Percentiles rank a stretch among this genome's conserved stretches.
Evolutionary conservation across 2,329 filamentous ascomycete species (phyloP).

Genomic region (Didymella glomerata): DNA sequence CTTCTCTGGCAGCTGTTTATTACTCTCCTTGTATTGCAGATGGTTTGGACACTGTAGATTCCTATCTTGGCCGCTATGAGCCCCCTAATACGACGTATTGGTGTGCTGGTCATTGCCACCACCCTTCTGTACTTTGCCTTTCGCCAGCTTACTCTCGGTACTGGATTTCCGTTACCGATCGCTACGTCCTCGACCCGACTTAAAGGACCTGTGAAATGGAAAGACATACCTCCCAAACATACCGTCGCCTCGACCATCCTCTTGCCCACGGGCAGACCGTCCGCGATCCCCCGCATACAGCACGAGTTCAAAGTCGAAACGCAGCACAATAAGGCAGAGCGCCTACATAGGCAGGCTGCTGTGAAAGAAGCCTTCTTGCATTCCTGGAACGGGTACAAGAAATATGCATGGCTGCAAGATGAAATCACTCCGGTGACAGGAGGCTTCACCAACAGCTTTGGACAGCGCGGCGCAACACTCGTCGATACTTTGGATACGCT

Average conservation of each 20-base stretch:
- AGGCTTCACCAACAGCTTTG: slow-evolving; percentile 58
- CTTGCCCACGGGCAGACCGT: slow-evolving; percentile 43
- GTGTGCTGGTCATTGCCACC: slow-evolving; percentile 37
- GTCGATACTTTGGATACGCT: slow-evolving; percentile 69
- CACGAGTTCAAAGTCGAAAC: slow-evolving; percentile 49
- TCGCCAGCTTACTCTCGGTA: slow-evolving; percentile 37
- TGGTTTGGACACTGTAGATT: slow-evolving; percentile 14
- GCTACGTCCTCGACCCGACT: slow-evolving; percentile 38
- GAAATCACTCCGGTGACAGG: slow-evolving; percentile 62
- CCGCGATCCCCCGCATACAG: slow-evolving; percentile 49
- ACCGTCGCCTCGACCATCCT: slow-evolving; percentile 44
- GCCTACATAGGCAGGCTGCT: slow-evolving; percentile 42
- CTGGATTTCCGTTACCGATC: slow-evolving; percentile 32
- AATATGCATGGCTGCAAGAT: slow-evolving; percentile 62
- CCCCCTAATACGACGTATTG: slow-evolving; percentile 41
- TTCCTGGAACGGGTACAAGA: slow-evolving; percentile 61
- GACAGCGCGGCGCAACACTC: slow-evolving; percentile 66
- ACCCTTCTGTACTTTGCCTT: slow-evolving; percentile 43
- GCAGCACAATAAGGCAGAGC: slow-evolving; percentile 42
- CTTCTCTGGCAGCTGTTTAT: not conserved
- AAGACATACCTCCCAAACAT: slow-evolving; percentile 41
- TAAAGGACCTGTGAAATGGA: slow-evolving; percentile 46
- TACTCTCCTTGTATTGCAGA: slow-evolving; percentile 4
- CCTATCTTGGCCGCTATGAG: slow-evolving; percentile 32
- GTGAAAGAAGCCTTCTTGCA: slow-evolving; percentile 51